These are phyloP conservation scores for Didymella glomerata DNA, from an alignment of 2,329 filamentous ascomycete genomes.

Conservation along the genomic window DNA sequence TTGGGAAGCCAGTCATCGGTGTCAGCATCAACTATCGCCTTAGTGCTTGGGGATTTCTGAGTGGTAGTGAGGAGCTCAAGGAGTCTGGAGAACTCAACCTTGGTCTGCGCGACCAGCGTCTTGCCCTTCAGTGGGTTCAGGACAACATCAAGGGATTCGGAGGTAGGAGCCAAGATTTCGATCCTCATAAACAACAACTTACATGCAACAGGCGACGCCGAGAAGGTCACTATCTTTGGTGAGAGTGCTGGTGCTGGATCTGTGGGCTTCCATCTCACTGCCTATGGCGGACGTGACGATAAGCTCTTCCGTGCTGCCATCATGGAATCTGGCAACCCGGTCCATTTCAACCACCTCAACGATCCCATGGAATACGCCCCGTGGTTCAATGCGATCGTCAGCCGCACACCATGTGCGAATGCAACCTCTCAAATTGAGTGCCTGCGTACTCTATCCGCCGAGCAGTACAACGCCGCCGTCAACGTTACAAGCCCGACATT, in stretches of 20 bases:
- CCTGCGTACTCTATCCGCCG: constrained; percentile 68
- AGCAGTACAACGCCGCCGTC: constrained; percentile 65
- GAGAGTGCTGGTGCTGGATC: constrained; percentile 56
- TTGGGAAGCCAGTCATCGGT: constrained; percentile 59
- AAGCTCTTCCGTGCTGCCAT: constrained; percentile 58
- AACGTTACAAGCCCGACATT: constrained; percentile 50
- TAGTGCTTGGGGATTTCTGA: constrained; percentile 69
- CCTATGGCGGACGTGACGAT: constrained; percentile 59
- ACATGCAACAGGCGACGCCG: constrained; percentile 47
- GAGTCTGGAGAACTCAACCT: constrained; percentile 58
- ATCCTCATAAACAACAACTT: constrained; percentile 26
- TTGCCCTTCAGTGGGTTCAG: constrained; percentile 57
- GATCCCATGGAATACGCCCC: constrained; percentile 31
- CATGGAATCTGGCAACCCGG: constrained; percentile 55
- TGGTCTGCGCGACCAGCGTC: constrained; percentile 58
- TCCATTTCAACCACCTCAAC: constrained; percentile 36
- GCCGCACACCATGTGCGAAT: constrained; percentile 36
- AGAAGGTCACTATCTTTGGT: constrained; percentile 57
- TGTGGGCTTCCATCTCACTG: constrained; percentile 57
- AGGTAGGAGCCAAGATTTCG: constrained; percentile 29
- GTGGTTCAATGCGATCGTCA: constrained; percentile 35
- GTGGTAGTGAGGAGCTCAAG: constrained; percentile 47
- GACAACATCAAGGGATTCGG: constrained; percentile 57
- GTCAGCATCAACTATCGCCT: constrained; percentile 63
- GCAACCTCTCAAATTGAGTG: constrained; percentile 43